Evolutionary conservation across 306 rosid genomes (phyloP), one percentile per base, ranked within the genome.

Genomic region (Styphnolobium japonicum): DNA sequence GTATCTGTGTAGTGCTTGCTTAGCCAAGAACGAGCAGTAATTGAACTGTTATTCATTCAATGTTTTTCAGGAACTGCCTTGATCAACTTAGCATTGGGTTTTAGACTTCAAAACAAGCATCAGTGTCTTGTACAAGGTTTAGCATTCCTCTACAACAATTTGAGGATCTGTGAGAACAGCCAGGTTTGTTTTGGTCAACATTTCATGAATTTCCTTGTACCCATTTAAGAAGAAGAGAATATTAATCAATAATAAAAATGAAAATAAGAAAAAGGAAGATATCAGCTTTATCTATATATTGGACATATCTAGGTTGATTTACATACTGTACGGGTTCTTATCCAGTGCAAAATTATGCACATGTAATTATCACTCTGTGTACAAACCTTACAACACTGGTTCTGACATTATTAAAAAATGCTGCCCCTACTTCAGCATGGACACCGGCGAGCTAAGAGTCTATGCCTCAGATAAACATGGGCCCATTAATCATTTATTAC

Each of bases 41-140:
- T 25, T 63, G 60, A 70, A 34, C 42, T 60, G 36, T 58, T 49
- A 53, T 34, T 64, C 48, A 9, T 71, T 51, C 63, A 31, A 46
- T 62, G 11, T 60, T 67, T 42, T 81, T 73, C 81, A 92, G 95
- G 97, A 83, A 80, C 97, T 21, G 89, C 98, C 80, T 83, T 92
- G 83, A 87, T 94, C 87, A 94, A 94, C 82, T 79, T 94, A 76
- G 89, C 97, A 45, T 87, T 94, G 34, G 97, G 93, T 81, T 86
- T 92, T 27, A 85, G 98, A 75, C 97, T 94, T 87, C 97, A 94
- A 80, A 94, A 94, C 80, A 92, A 87, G 85, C 97, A 94, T 76
- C 97, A 86, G 79, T 90, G 97, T 86, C 69, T 90, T 76, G 89
- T 89, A 6, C 98, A 94, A 82, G 98, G 97, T 80, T 87, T 92